phyloP scores from a whole-genome alignment of 202 grass and related monocot genomes.

The Panicum virgatum region DNA sequence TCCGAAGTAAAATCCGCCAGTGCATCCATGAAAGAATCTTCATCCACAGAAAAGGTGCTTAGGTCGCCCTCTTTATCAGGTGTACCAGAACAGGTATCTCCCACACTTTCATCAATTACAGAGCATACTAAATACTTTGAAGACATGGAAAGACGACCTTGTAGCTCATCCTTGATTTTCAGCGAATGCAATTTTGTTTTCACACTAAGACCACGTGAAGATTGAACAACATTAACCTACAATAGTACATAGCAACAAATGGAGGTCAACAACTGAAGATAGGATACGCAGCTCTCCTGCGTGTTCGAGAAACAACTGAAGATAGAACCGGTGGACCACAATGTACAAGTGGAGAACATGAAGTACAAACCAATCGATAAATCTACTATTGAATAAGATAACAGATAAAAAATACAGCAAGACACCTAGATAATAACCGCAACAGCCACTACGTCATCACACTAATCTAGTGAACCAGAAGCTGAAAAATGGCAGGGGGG shows the following conservation, averaged over 20 bases:
- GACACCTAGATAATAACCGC: background rate
- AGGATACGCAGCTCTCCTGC: no score
- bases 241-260: slow-evolving; percentile 30
- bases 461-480: background rate
- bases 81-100: slow-evolving; percentile 40
- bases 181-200: slow-evolving; percentile 95
- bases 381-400: slow-evolving; percentile 1
- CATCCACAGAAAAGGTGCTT: slow-evolving; percentile 59
- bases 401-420: background rate
- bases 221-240: slow-evolving; percentile 86
- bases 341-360: background rate
- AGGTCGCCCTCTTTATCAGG: slow-evolving; percentile 50
- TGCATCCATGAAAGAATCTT: slow-evolving; percentile 93
- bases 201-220: slow-evolving; percentile 69
- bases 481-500: background rate
- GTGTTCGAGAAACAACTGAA: no score
- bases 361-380: slow-evolving; percentile 6
- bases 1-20: slow-evolving; percentile 75
- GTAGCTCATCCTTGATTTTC: slow-evolving; percentile 87
- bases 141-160: slow-evolving; percentile 56
- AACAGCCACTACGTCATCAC: background rate
- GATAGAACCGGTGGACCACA: slow-evolving; percentile 6
- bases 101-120: slow-evolving; percentile 67
- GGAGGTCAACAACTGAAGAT: background rate
- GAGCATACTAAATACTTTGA: slow-evolving; percentile 82